Conservation (phyloP, 371 early-diverging fungal species). For the Encephalitozoon cuniculi region DNA sequence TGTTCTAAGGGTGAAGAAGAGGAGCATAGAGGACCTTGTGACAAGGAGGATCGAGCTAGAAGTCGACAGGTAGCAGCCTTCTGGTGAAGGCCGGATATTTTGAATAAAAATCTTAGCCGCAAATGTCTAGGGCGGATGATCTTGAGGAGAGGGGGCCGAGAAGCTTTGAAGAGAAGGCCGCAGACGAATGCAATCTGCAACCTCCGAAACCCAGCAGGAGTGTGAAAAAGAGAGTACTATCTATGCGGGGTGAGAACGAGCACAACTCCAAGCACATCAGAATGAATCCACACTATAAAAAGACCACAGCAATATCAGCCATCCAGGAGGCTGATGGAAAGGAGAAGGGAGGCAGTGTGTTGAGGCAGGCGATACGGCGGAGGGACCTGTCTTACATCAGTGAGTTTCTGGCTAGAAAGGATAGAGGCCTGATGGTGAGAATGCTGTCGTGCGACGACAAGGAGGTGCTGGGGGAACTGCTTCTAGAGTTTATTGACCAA, state of each 20-base stretch:
- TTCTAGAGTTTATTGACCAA: constrained; percentile 34
- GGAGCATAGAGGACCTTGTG: neutral
- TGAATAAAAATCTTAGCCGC: neutral
- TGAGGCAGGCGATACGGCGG: constrained; percentile 4
- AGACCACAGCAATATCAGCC: neutral
- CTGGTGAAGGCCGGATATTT: neutral
- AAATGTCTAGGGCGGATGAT: neutral
- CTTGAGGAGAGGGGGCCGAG: neutral
- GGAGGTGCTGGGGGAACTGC: constrained; percentile 9
- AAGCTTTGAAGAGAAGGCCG: neutral
- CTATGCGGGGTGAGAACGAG: neutral
- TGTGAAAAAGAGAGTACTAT: neutral
- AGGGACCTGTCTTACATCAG: constrained; percentile 7
- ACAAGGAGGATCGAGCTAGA: neutral
- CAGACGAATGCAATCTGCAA: neutral
- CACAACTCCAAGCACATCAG: neutral
- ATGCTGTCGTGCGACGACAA: neutral
- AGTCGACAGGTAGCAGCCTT: neutral
- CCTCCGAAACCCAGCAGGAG: neutral
- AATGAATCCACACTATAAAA: neutral
- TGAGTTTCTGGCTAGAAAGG: neutral
- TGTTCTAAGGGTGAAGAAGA: constrained; percentile 67
- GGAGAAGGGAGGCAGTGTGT: neutral
- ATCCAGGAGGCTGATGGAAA: neutral
- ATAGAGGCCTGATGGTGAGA: constrained; percentile 6